A percentile compares a stretch with the other conserved stretches of the same genome.
These are phyloP conservation scores for Auriscalpium microsporum DNA, from an alignment of 768 basidiomycete species.

Conservation along the genomic window DNA sequence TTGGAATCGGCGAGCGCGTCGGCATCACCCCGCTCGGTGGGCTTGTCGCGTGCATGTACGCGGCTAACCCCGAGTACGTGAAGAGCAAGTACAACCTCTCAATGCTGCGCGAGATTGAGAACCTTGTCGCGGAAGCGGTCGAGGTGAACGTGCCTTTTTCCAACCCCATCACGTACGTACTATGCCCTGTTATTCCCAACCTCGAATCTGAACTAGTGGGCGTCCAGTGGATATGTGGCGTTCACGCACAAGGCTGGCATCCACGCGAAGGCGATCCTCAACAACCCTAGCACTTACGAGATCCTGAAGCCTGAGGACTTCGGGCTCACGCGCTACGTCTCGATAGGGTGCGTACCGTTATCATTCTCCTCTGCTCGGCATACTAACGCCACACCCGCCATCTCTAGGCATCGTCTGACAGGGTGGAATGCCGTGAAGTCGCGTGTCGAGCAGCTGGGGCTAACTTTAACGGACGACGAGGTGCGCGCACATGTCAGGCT, in stretches of 20 bases:
- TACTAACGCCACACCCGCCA: neutral
- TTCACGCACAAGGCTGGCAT: constrained; percentile 99
- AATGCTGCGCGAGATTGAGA: constrained; percentile 98
- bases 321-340: constrained; percentile 94
- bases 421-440: constrained; percentile 99
- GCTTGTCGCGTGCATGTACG: constrained; percentile 92
- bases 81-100: constrained; percentile 97
- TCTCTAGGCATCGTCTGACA: constrained; percentile 75
- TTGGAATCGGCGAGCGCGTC: constrained; percentile 98
- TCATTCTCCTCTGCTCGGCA: neutral
- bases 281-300: constrained; percentile 99
- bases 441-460: constrained; percentile 93
- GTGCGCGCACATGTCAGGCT: constrained; percentile 30
- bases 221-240: constrained; percentile 89
- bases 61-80: constrained; percentile 97
- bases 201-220: too few species aligned
- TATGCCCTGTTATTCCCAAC: neutral
- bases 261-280: constrained; percentile 98
- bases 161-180: constrained; percentile 80
- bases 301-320: constrained; percentile 99
- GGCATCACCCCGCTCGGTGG: constrained; percentile 98
- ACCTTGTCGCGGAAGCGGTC: constrained; percentile 96
- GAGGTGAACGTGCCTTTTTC: constrained; percentile 97
- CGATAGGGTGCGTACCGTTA: constrained; percentile 62
- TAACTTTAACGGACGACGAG: constrained; percentile 85